These are phyloP conservation scores for Erythrobasidium hasegawianum DNA, from an alignment of 1,284 basidiomycete species.

Conservation along the genomic window DNA sequence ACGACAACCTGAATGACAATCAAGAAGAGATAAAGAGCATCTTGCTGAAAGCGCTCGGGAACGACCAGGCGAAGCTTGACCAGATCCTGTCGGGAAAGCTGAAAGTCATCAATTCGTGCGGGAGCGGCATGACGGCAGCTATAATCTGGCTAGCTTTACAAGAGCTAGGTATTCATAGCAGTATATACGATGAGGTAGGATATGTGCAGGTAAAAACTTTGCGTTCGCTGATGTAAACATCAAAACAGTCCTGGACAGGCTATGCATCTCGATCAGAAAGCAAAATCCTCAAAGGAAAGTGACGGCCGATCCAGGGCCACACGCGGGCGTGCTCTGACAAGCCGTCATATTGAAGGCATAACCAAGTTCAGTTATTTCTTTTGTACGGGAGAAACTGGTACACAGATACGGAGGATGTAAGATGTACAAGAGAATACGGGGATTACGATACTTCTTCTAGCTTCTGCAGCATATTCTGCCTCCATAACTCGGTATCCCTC, in stretches of 20 bases:
- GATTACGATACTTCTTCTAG: background rate
- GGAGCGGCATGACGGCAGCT: conserved; percentile 87
- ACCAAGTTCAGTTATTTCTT: no score
- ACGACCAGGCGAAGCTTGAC: conserved; percentile 52
- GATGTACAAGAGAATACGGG: no score
- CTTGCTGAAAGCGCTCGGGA: conserved; percentile 62
- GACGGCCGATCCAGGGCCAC: no score
- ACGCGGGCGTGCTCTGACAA: no score
- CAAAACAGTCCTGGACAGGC: conserved; percentile 85
- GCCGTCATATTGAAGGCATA: no score
- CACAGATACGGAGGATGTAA: no score
- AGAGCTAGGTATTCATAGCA: conserved; percentile 60
- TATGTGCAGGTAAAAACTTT: no score
- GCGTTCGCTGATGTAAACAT: no score
- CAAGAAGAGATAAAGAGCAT: conserved; percentile 58
- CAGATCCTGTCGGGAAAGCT: conserved; percentile 59
- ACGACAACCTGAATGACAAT: conserved; percentile 62
- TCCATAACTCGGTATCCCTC: background rate
- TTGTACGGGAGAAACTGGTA: no score
- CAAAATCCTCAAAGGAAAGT: conserved; percentile 54
- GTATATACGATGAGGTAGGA: conserved; percentile 78
- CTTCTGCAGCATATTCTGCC: background rate
- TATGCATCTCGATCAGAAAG: conserved; percentile 66
- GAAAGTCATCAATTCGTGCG: conserved; percentile 60
- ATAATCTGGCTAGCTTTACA: conserved; percentile 83